Evolutionary conservation across 2,329 filamentous ascomycete genomes (phyloP).

Genomic region (Ceratocystis alfenasii): DNA sequence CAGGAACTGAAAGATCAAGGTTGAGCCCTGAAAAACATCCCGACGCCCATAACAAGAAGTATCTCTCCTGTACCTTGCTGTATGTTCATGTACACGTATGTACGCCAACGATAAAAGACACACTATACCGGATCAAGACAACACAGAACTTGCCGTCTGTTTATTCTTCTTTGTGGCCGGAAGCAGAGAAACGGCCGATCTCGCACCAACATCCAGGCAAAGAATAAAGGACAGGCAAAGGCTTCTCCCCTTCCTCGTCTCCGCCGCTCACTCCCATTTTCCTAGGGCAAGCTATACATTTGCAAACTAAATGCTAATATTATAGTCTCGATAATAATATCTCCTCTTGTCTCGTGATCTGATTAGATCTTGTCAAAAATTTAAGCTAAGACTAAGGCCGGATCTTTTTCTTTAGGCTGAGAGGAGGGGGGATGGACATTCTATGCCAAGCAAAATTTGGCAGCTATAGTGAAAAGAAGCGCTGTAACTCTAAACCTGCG

Average conservation of each 20-base stretch:
- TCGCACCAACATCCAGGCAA: neutral
- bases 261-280: neutral
- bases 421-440: no score
- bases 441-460: neutral
- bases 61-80: neutral
- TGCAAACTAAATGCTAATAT: neutral
- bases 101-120: neutral
- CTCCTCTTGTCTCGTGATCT: conserved; percentile 1
- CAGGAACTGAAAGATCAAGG: neutral
- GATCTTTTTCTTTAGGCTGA: neutral
- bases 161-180: neutral
- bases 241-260: neutral
- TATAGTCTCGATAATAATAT: neutral
- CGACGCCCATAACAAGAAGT: neutral
- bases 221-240: neutral
- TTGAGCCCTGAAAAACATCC: neutral
- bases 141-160: neutral
- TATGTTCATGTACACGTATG: neutral
- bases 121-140: neutral
- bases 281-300: neutral
- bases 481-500: neutral
- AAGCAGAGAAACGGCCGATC: neutral
- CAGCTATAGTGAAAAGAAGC: neutral
- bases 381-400: neutral
- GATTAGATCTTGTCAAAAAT: neutral